Conservation (phyloP, 208 protist species). For the Wallacemonas sp. region DNA sequence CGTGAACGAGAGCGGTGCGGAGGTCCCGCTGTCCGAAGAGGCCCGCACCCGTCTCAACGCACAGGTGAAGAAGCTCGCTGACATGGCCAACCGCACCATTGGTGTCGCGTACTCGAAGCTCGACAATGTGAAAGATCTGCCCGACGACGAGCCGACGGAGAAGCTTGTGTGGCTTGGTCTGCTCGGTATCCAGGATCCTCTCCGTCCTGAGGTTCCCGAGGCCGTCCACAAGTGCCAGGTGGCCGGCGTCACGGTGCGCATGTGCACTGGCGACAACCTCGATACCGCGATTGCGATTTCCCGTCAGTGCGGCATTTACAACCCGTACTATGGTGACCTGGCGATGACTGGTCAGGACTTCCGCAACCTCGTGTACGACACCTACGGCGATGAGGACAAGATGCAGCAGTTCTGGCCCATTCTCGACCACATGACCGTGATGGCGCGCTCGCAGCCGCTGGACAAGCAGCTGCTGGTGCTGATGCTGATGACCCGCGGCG, state of each 20-base stretch:
- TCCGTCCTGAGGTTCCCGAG: conserved; percentile 92
- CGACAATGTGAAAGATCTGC: conserved; percentile 20
- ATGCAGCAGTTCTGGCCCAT: conserved; percentile 78
- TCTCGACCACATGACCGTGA: conserved; percentile 81
- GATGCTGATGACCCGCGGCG: conserved; percentile 74
- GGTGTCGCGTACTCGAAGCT: conserved; percentile 66
- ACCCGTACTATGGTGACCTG: conserved; percentile 51
- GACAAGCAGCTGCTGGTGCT: conserved; percentile 91
- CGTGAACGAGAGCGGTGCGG: conserved; percentile 49
- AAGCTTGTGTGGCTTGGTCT: conserved; percentile 93
- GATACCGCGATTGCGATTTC: conserved; percentile 94
- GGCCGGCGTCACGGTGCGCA: conserved; percentile 95
- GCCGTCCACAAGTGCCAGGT: conserved; percentile 92
- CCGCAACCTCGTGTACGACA: conserved; percentile 75
- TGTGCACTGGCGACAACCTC: conserved; percentile 97
- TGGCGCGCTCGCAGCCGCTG: conserved; percentile 85
- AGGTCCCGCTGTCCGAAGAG: conserved; percentile 49
- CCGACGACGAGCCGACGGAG: conserved; percentile 60
- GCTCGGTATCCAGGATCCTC: conserved; percentile 95
- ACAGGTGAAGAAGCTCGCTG: conserved; percentile 49
- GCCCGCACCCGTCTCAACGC: conserved; percentile 35
- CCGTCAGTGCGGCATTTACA: conserved; percentile 92
- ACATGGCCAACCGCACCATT: conserved; percentile 79
- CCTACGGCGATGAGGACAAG: conserved; percentile 68
- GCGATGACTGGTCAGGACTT: conserved; percentile 93